phyloP scores from a whole-genome alignment of 2,329 filamentous ascomycete genomes.

The Berkeleyomyces basicola region DNA sequence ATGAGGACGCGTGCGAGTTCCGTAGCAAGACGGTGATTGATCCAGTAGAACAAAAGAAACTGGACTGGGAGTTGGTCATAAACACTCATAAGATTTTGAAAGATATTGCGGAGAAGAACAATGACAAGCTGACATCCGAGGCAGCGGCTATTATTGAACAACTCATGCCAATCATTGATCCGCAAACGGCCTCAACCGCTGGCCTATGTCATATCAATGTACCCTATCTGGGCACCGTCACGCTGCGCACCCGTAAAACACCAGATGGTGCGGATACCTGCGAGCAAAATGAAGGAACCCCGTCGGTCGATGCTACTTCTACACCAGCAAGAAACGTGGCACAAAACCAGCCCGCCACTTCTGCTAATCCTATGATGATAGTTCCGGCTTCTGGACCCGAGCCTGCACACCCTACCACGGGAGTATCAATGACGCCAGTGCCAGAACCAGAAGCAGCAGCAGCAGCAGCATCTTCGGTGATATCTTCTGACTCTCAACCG shows the following conservation, averaged over 20 bases:
- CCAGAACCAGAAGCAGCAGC: too few relatives aligned
- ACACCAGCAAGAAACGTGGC: neutral
- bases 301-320: neutral
- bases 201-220: slow-evolving; percentile 25
- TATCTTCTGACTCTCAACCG: neutral
- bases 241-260: slow-evolving; percentile 21
- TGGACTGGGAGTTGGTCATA: slow-evolving; percentile 24
- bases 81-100: slow-evolving; percentile 23
- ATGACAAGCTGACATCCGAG: slow-evolving; percentile 27
- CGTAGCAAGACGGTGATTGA: slow-evolving; percentile 2
- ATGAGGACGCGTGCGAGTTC: neutral
- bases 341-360: neutral
- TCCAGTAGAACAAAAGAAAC: slow-evolving; percentile 18
- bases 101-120: slow-evolving; percentile 23
- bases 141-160: slow-evolving; percentile 27
- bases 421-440: too few relatives aligned
- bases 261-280: neutral
- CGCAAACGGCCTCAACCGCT: slow-evolving; percentile 12
- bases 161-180: slow-evolving; percentile 26
- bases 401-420: too few relatives aligned
- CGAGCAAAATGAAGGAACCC: neutral
- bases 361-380: too few relatives aligned
- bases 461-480: too few relatives aligned
- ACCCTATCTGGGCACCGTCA: slow-evolving; percentile 31
- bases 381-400: too few relatives aligned